Percentiles rank a stretch among this genome's conserved stretches.
Conservation (phyloP, 148 eudicot genomes). For the Limonium bicolor region DNA sequence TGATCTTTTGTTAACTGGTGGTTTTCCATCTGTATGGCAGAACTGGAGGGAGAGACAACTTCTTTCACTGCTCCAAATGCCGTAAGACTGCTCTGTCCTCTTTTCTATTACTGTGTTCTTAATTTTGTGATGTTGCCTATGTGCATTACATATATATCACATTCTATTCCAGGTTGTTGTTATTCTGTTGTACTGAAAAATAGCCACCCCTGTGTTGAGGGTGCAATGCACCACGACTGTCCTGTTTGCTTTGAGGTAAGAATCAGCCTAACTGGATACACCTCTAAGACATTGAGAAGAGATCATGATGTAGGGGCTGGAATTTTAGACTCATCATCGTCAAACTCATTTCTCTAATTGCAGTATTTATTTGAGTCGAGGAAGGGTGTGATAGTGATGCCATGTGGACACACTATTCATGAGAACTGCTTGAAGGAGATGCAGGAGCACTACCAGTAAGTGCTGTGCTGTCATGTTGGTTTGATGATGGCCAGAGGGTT, state of each 20-base stretch:
- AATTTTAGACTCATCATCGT: too few relatives aligned
- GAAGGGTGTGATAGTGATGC: constrained; percentile 49
- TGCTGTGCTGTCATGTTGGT: constrained; percentile 1
- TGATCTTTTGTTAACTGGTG: neutral
- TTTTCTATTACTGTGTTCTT: too few relatives aligned
- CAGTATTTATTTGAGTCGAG: constrained; percentile 76
- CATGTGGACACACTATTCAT: constrained; percentile 94
- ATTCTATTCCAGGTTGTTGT: constrained; percentile 43
- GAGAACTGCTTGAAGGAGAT: constrained; percentile 66
- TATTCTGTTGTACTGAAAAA: constrained; percentile 46
- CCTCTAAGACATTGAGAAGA: too few relatives aligned
- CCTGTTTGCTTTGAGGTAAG: constrained; percentile 95
- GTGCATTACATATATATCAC: too few relatives aligned
- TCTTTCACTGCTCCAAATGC: constrained; percentile 66
- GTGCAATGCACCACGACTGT: constrained; percentile 96
- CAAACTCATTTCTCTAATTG: constrained; percentile 1
- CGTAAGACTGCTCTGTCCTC: too few relatives aligned
- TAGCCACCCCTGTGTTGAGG: constrained; percentile 78
- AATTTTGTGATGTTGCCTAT: too few relatives aligned
- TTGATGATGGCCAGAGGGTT: neutral
- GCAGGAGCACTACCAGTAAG: constrained; percentile 83
- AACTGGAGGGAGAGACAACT: constrained; percentile 61
- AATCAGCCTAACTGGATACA: neutral
- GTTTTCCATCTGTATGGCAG: constrained; percentile 15
- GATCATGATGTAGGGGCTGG: too few relatives aligned